Evolutionary conservation across 495 filamentous ascomycete genomes (phyloP).

Genomic region (Trichoderma asperelloides): DNA sequence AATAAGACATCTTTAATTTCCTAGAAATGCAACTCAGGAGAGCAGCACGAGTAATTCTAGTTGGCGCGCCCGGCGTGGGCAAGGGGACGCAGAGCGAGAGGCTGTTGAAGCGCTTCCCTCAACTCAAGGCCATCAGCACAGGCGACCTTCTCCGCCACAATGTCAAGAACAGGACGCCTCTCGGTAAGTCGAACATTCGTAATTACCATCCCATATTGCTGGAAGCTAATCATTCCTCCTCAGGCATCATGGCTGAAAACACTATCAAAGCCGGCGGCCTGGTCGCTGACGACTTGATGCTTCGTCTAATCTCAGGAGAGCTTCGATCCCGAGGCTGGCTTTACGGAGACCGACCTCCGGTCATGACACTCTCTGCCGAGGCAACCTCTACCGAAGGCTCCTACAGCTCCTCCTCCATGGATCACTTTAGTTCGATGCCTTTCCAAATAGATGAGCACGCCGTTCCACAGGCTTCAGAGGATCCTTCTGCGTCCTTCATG

Average conservation of each 20-base stretch:
- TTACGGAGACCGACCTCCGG: constrained; percentile 23
- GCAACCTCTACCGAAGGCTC: constrained; percentile 19
- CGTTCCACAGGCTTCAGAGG: constrained; percentile 44
- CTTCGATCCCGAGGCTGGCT: constrained; percentile 79
- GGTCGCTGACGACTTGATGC: constrained; percentile 82
- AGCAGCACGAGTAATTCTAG: constrained; percentile 87
- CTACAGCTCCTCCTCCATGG: constrained; percentile 18
- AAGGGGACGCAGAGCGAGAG: constrained; percentile 94
- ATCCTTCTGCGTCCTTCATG: constrained; percentile 78
- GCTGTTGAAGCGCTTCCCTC: constrained; percentile 74
- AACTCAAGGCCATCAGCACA: constrained; percentile 85
- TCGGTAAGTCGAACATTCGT: constrained; percentile 49
- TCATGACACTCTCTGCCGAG: constrained; percentile 35
- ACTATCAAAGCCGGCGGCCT: constrained; percentile 77
- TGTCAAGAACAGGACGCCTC: constrained; percentile 75
- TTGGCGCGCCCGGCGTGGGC: constrained; percentile 86
- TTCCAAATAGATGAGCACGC: constrained; percentile 30
- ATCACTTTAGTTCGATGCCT: constrained; percentile 20
- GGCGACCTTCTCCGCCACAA: constrained; percentile 88
- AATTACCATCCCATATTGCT: background rate
- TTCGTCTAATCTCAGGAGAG: constrained; percentile 84
- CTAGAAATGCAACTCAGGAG: constrained; percentile 53
- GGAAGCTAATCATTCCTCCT: constrained; percentile 4
- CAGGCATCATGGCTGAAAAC: constrained; percentile 75
- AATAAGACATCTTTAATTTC: background rate